Base-by-base conservation (phyloP, 148 eudicot genomes). In the Rhododendron vialii region DNA sequence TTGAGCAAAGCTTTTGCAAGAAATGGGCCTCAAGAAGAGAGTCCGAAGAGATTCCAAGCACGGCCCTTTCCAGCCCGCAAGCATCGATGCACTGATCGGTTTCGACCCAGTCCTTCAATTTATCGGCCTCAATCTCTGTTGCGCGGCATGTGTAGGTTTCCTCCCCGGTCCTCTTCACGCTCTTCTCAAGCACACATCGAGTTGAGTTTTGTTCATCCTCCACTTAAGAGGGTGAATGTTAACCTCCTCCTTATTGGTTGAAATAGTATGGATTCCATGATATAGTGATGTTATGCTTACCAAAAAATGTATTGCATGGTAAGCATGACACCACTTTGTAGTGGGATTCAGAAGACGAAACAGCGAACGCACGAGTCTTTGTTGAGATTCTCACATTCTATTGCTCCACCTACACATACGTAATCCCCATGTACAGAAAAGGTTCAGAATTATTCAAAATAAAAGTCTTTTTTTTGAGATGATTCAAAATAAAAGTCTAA, bases 11-110 rank as follows among this genome's bases (percentile, higher is more conserved):
- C 89, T 92, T 93, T 12, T 82, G 84, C 17, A 92, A 86, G 79
- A 92, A 94, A 11, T 86, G 92, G 36, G 90, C 63, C 28, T 94
- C 95, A 9, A 93, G 87, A 18, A 94, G 92, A 76, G 94, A 87
- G 74, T 94, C 97, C 0, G 95, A 94, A 8, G 94, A 94, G 74
- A 94, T 94, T 22, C 97, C 97, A 0, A 93, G 90, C 7, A 86
- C 87, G 11, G 85, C 77, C 30, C 97, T 86, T 28, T 93, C 92
- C 38, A 93, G 88, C 5, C 97, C 97, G 77, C 97, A 94, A 14
- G 91, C 90, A 82, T 88, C 71, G 3, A 94, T 81, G 79, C 95
- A 94, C 51, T 88, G 71, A 67, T 88, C 92, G 24, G 89, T 90
- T 78, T 94, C 95, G 50, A 94, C 80, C 89, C 89, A 83, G 7